Base-by-base conservation (phyloP, 805 yeast species). In the Ogataea paraovalis region DNA sequence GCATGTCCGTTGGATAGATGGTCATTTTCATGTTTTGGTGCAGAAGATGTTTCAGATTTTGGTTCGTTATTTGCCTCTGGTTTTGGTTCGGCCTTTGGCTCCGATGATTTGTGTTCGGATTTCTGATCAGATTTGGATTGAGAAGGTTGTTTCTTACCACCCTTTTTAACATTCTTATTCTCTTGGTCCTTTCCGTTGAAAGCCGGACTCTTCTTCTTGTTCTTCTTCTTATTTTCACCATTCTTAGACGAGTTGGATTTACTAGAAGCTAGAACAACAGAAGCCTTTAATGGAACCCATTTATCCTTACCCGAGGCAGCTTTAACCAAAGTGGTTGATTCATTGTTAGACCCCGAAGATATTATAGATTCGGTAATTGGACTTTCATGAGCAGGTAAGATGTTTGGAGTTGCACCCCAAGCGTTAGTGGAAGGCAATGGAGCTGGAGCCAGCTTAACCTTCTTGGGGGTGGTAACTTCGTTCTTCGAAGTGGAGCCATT, bases 251-350 rank as follows among this genome's bases (percentile, higher is more conserved):
- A 23, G 1, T 21, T 23, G 3, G 45, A 32, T 42, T 55, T 57
- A 40, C 51, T 52, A 2, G 65, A 47, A 19, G 75, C 69, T 37
- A 76, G 69, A 23, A 74, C 75, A 42, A 77, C 78, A 18, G 67
- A 60, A 38, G 78, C 86, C 55, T 79, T 75, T 62, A 77, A 79
- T n/a, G 88, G 88, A 36, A 82, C 76, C 87, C 88, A 83, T 62
- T 84, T 85, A 57, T 79, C 85, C 58, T 78, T 80, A 47, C 82
- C 81, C 14, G 66, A 41, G 49, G 61, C 54, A 44, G 59, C 58
- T 48, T 62, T 53, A 48, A 49, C 45, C n/a, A 54, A 43, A 28
- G 51, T 47, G 41, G 42, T 46, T 34, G 56, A 39, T n/a, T 55
- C 58, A 23, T 47, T 44, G 36, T 42, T 54, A 49, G 58, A 44